Evolutionary conservation across 1,284 basidiomycete genomes (phyloP).

Genomic region (Leccinum proximum): DNA sequence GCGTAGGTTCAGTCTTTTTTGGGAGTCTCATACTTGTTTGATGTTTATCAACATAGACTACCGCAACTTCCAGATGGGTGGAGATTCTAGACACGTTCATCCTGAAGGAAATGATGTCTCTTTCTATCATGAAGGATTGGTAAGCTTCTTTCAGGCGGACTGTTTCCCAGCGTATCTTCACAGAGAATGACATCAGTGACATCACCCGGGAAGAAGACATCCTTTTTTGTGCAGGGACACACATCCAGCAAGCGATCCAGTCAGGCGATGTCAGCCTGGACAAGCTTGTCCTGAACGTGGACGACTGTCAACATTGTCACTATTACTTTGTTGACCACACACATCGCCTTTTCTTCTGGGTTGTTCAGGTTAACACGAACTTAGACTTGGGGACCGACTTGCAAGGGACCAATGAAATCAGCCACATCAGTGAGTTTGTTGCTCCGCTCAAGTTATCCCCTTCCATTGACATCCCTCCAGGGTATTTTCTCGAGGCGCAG

Average conservation of each 20-base stretch:
- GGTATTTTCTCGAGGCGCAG: conserved; percentile 14
- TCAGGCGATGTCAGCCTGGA: conserved; percentile 13
- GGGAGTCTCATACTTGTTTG: background rate
- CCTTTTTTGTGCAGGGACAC: conserved; percentile 4
- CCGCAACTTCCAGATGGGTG: conserved; percentile 3
- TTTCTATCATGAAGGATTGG: conserved; percentile 15
- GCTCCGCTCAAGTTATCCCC: background rate
- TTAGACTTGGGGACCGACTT: conserved; percentile 3
- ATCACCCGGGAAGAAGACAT: background rate
- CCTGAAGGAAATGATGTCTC: conserved; percentile 16
- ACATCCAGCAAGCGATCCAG: conserved; percentile 4
- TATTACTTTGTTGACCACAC: conserved; percentile 24
- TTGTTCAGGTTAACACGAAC: conserved; percentile 3
- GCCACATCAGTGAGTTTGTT: conserved; percentile 18
- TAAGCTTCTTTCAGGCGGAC: conserved; percentile 9
- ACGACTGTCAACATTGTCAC: background rate
- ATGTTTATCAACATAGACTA: conserved; percentile 8
- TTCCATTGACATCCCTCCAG: conserved; percentile 9
- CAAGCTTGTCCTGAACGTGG: conserved; percentile 18
- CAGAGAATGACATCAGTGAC: conserved; percentile 15
- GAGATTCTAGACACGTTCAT: conserved; percentile 14
- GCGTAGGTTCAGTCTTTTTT: conserved; percentile 7
- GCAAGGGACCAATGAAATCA: conserved; percentile 7
- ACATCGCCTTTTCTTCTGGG: conserved; percentile 21
- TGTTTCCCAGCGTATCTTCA: conserved; percentile 17